Base-by-base conservation (phyloP, 345 rosid genomes). In the Excoecaria cochinchinensis region DNA sequence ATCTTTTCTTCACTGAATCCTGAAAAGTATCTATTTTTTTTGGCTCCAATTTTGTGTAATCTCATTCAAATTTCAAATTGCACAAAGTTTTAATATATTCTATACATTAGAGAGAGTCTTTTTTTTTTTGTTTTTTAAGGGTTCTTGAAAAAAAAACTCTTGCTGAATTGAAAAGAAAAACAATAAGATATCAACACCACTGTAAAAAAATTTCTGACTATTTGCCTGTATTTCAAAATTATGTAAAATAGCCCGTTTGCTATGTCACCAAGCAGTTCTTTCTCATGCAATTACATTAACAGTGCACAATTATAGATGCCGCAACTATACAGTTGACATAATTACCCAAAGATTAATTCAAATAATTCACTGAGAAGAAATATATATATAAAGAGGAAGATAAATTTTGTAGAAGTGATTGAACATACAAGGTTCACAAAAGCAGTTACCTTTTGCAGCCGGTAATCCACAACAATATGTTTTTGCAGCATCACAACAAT, bases 391-490 rank as follows among this genome's bases (percentile, higher is more conserved):
- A 38, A 3, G 22, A 22, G 56, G 52, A 61, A 31, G 22, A 47
- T 15, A 55, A 56, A 19, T 6, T 56, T 4, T 8, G 1, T 0
- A 51, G 44, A 16, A 50, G 42, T 56, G 16, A 60, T 19, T 57
- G 58, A 76, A 36, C 46, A 50, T 10, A 17, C 50, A 72, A 73
- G 60, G 51, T 46, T 24, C 58, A 72, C 69, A 67, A 70, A 67
- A 74, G 73, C 50, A 74, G 73, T 64, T 87, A 95, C 99, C 98
- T 91, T 93, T 65, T 89, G 89, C 62, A 83, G 89, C 77, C 52
- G 94, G 79, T 90, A 92, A 82, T 90, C 94, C 78, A 71, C 86
- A 71, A 87, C 74, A 52, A 95, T 85, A 79, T 88, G 95, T 72
- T 87, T 89, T 77, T 87, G 90, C 77, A 95, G 84, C 89, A 89